phyloP scores from a whole-genome alignment of 164 flowering plant species.

The Malania oleifera region DNA sequence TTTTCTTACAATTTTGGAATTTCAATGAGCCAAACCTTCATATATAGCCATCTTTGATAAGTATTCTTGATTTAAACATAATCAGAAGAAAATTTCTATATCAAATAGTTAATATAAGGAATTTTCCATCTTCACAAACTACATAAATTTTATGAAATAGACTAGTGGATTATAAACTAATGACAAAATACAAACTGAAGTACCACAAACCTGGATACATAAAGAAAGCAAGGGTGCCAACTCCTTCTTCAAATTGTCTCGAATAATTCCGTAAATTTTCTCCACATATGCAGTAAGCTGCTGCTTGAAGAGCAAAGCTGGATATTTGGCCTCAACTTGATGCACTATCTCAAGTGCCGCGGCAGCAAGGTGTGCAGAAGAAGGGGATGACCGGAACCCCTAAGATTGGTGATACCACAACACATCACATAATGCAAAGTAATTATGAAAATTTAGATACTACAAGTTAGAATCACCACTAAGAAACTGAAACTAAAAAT shows the following conservation, averaged over 20 bases:
- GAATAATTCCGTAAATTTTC: constrained; percentile 7
- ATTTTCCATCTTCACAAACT: too few species aligned
- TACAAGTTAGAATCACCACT: not conserved
- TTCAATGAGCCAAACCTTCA: too few species aligned
- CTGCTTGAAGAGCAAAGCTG: constrained; percentile 9
- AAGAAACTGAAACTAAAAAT: not conserved
- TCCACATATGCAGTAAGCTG: constrained; percentile 8
- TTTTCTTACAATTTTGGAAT: too few species aligned
- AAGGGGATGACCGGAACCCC: constrained; percentile 8
- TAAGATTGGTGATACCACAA: not conserved
- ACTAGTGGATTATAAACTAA: too few species aligned
- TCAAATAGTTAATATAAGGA: too few species aligned
- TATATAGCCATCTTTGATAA: too few species aligned
- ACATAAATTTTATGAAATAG: too few species aligned
- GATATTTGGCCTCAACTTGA: constrained; percentile 8
- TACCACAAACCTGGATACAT: not conserved
- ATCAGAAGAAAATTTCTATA: too few species aligned
- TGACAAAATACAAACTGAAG: not conserved
- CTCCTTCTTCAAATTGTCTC: constrained; percentile 9
- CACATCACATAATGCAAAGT: not conserved
- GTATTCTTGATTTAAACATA: too few species aligned
- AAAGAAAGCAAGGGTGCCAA: constrained; percentile 4
- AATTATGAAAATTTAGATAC: not conserved
- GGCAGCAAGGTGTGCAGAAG: not conserved
- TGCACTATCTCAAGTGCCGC: not conserved